These are phyloP conservation scores for Nannochloropsis gaditana DNA, from an alignment of 108 stramenopile species.

Conservation along the genomic window DNA sequence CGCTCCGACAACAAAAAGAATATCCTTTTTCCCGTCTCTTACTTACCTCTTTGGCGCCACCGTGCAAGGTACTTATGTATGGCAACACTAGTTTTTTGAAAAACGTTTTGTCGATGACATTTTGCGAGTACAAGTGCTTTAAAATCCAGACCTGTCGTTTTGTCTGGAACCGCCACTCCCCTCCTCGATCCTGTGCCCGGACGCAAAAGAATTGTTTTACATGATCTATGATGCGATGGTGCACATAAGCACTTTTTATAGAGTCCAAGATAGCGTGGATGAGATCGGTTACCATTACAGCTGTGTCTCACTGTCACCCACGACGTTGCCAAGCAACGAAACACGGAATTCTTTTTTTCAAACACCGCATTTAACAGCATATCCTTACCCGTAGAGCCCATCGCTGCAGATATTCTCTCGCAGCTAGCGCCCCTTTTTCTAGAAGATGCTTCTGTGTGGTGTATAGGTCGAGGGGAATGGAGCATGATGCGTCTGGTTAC, in stretches of 20 bases:
- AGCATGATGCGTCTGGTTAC: not conserved
- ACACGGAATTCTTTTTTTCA: no score
- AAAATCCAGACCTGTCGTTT: slow-evolving; percentile 14
- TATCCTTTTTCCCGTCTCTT: not conserved
- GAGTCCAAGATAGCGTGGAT: no score
- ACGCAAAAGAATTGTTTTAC: no score
- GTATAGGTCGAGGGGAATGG: not conserved
- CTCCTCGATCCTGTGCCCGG: not conserved
- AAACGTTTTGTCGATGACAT: slow-evolving; percentile 4
- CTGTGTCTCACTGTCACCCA: no score
- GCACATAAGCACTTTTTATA: no score
- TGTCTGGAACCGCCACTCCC: not conserved
- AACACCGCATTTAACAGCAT: no score
- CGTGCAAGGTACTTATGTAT: not conserved
- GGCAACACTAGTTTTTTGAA: not conserved
- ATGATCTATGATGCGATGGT: no score
- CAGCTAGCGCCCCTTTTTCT: not conserved
- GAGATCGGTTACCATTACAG: no score
- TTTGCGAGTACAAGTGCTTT: not conserved
- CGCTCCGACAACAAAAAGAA: not conserved
- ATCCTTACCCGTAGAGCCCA: not conserved
- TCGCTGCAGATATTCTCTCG: not conserved
- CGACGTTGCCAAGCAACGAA: no score
- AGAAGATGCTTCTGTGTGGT: not conserved
- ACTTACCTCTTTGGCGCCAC: not conserved